Evolutionary conservation across 2,329 filamentous ascomycete genomes (phyloP).

Genomic region (Verticillium nubilum): DNA sequence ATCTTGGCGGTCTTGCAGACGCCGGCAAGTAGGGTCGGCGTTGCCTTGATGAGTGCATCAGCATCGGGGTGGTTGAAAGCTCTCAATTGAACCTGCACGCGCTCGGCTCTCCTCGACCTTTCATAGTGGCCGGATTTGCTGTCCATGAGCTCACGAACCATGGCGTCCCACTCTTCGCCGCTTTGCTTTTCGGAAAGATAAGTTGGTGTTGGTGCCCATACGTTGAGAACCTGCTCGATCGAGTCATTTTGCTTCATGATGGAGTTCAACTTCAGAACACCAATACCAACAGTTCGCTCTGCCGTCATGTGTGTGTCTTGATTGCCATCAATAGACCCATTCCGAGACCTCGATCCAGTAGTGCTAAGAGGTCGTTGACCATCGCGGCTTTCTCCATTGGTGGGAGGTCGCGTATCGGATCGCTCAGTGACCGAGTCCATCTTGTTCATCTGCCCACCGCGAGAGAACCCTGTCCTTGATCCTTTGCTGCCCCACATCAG

Average conservation of each 20-base stretch:
- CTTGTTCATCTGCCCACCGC: slow-evolving; percentile 39
- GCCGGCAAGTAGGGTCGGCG: slow-evolving; percentile 79
- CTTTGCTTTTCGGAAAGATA: slow-evolving; percentile 52
- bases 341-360: slow-evolving; percentile 37
- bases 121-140: slow-evolving; percentile 71
- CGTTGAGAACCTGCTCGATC: slow-evolving; percentile 66
- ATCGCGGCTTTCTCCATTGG: slow-evolving; percentile 35
- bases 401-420: slow-evolving; percentile 26
- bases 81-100: slow-evolving; percentile 73
- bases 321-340: slow-evolving; percentile 25
- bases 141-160: slow-evolving; percentile 68
- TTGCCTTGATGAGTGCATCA: slow-evolving; percentile 75
- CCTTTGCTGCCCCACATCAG: slow-evolving; percentile 58
- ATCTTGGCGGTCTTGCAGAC: slow-evolving; percentile 81
- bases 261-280: slow-evolving; percentile 69
- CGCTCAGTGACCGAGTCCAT: slow-evolving; percentile 53
- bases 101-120: slow-evolving; percentile 66
- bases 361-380: slow-evolving; percentile 45
- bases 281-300: slow-evolving; percentile 69
- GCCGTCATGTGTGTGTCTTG: slow-evolving; percentile 40
- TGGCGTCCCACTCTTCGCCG: slow-evolving; percentile 63
- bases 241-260: slow-evolving; percentile 69
- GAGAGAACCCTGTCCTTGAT: slow-evolving; percentile 47
- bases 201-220: slow-evolving; percentile 64
- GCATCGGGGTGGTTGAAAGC: slow-evolving; percentile 74